Percentiles rank a stretch among this genome's conserved stretches.
These are phyloP conservation scores for Chaetomium strumarium DNA, from an alignment of 2,329 filamentous ascomycete species.

Conservation along the genomic window DNA sequence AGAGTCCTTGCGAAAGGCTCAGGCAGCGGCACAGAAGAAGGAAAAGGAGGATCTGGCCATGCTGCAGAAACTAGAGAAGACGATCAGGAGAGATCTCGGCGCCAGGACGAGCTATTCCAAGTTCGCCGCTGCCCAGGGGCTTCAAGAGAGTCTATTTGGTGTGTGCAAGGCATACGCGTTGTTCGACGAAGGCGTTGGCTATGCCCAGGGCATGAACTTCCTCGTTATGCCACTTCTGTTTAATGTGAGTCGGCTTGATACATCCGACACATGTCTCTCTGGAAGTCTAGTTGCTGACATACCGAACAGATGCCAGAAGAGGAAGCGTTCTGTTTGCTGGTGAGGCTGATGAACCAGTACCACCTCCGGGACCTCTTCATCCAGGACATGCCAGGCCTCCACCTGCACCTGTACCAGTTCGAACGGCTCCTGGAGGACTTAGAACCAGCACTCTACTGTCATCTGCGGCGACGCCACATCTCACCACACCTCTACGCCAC, in stretches of 20 bases:
- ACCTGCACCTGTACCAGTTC: slow-evolving; percentile 90
- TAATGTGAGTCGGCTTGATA: slow-evolving; percentile 54
- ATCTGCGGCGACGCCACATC: slow-evolving; percentile 81
- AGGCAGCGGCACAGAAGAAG: slow-evolving; percentile 64
- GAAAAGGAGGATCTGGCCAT: slow-evolving; percentile 69
- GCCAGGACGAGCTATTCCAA: slow-evolving; percentile 94
- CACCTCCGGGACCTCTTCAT: slow-evolving; percentile 87
- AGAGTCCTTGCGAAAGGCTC: slow-evolving; percentile 60
- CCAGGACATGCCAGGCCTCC: slow-evolving; percentile 92
- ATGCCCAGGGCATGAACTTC: slow-evolving; percentile 99
- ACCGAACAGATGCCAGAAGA: slow-evolving; percentile 78
- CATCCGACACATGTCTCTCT: background rate
- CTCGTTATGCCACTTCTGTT: slow-evolving; percentile 94
- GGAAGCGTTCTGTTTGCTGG: slow-evolving; percentile 89
- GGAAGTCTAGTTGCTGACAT: background rate
- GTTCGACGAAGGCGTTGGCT: slow-evolving; percentile 90
- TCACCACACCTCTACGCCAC: slow-evolving; percentile 92
- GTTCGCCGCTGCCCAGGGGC: slow-evolving; percentile 81
- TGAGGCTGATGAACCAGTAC: slow-evolving; percentile 95
- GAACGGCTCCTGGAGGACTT: slow-evolving; percentile 89
- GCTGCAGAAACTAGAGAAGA: slow-evolving; percentile 80
- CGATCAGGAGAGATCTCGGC: slow-evolving; percentile 84
- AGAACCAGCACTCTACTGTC: slow-evolving; percentile 90
- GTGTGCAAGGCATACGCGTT: slow-evolving; percentile 97
- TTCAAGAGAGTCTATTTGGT: slow-evolving; percentile 90